phyloP scores from a whole-genome alignment of 2,329 filamentous ascomycete species.

The Epichloe glyceriae region DNA sequence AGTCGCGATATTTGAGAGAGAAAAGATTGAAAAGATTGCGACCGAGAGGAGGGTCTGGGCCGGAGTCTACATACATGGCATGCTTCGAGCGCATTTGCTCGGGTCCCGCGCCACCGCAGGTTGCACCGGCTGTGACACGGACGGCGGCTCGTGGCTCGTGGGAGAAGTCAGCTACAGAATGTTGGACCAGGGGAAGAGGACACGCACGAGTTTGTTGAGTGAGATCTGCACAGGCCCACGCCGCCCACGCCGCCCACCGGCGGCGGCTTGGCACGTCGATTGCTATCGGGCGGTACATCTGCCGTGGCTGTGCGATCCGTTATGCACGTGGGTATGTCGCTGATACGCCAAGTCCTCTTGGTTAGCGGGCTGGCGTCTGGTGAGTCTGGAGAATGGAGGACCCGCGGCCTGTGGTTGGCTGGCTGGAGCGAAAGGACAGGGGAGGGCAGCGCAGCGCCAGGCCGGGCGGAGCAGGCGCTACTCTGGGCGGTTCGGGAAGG shows the following conservation, averaged over 20 bases:
- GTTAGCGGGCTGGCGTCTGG: neutral
- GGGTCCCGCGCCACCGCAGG: neutral
- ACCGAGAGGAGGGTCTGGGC: neutral
- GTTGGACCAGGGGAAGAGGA: too few relatives aligned
- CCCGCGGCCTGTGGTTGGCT: neutral
- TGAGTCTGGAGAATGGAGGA: neutral
- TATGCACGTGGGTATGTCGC: too few relatives aligned
- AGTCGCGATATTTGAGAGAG: neutral
- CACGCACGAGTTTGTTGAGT: neutral
- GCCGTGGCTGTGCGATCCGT: neutral
- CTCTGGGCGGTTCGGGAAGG: too few relatives aligned
- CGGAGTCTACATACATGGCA: too few relatives aligned
- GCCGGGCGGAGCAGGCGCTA: too few relatives aligned
- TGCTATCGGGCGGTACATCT: neutral
- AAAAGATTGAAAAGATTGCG: neutral
- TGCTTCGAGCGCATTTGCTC: neutral
- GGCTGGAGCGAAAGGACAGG: too few relatives aligned
- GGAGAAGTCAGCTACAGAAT: neutral
- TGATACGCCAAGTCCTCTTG: neutral
- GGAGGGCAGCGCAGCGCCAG: too few relatives aligned
- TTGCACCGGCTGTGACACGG: neutral
- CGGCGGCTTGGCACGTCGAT: neutral
- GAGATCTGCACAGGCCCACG: neutral
- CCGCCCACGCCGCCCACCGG: neutral
- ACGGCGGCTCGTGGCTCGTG: neutral